A percentile compares a stretch with the other conserved stretches of the same genome.
Evolutionary conservation across 768 basidiomycete genomes (phyloP).

Genomic region (Hemileccinum rubropunctum): DNA sequence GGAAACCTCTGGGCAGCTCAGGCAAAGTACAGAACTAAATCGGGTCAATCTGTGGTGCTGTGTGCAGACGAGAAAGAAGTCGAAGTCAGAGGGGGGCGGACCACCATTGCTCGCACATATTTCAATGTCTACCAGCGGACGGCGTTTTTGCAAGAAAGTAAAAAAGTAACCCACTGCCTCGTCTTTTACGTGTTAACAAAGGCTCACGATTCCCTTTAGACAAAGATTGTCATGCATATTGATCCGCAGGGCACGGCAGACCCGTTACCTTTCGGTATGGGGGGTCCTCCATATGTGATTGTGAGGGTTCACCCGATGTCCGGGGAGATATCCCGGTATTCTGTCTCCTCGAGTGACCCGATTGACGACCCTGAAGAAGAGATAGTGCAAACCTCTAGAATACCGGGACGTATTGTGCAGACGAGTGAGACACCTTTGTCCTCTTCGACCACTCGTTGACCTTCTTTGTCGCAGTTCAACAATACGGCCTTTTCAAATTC

Average conservation of each 20-base stretch:
- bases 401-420: slow-evolving; percentile 74
- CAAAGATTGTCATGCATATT: slow-evolving; percentile 85
- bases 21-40: slow-evolving; percentile 70
- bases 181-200: neutral
- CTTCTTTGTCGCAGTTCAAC: slow-evolving; percentile 58
- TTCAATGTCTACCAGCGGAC: slow-evolving; percentile 87
- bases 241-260: slow-evolving; percentile 75
- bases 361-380: slow-evolving; percentile 77
- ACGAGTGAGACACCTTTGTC: slow-evolving; percentile 59
- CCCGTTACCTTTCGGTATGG: slow-evolving; percentile 71
- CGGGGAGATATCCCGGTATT: slow-evolving; percentile 78
- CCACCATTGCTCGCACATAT: slow-evolving; percentile 74
- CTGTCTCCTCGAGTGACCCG: slow-evolving; percentile 71
- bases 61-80: slow-evolving; percentile 74
- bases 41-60: slow-evolving; percentile 71
- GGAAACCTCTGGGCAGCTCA: slow-evolving; percentile 90
- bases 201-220: slow-evolving; percentile 42
- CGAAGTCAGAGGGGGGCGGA: slow-evolving; percentile 58
- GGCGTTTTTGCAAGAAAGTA: slow-evolving; percentile 71
- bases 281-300: slow-evolving; percentile 69
- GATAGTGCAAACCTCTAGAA: slow-evolving; percentile 71
- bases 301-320: slow-evolving; percentile 82
- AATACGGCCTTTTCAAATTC: slow-evolving; percentile 88
- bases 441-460: neutral
- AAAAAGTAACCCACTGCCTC: slow-evolving; percentile 55